Evolutionary conservation across 1,139 yeast genomes (phyloP).

Genomic region (Lodderomyces metapsilosis): DNA sequence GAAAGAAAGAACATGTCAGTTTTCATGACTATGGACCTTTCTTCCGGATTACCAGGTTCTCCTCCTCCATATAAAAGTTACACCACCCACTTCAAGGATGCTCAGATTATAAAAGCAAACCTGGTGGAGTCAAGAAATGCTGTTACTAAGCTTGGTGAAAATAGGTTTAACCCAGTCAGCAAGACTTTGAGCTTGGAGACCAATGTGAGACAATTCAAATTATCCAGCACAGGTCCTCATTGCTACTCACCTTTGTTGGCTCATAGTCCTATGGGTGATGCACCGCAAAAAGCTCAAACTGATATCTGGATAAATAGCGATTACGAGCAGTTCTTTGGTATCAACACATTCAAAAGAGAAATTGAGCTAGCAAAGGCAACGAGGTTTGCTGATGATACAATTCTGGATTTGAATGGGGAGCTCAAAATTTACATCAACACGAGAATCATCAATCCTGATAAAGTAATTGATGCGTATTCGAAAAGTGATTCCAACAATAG

Average conservation of each 20-base stretch:
- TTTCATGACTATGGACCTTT: neutral
- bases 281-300: constrained; percentile 4
- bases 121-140: too few species aligned
- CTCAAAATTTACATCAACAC: constrained; percentile 13
- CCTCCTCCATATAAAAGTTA: neutral
- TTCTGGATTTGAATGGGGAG: constrained; percentile 8
- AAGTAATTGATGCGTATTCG: constrained; percentile 9
- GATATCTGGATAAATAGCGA: constrained; percentile 14
- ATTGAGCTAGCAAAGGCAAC: constrained; percentile 12
- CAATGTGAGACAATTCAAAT: constrained; percentile 11
- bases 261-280: constrained; percentile 6
- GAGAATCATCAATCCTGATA: constrained; percentile 13
- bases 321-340: constrained; percentile 14
- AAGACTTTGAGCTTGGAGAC: constrained; percentile 11
- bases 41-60: neutral
- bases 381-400: constrained; percentile 9
- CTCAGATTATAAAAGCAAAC: neutral
- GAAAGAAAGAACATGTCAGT: neutral
- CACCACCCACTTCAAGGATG: neutral
- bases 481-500: constrained; percentile 2
- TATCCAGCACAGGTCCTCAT: constrained; percentile 3
- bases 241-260: constrained; percentile 9
- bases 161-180: constrained; percentile 11
- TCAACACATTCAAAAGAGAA: constrained; percentile 10
- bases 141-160: constrained; percentile 3